These are phyloP conservation scores for Microglena sp. DNA, from an alignment of 139 green algal genomes.

Conservation along the genomic window DNA sequence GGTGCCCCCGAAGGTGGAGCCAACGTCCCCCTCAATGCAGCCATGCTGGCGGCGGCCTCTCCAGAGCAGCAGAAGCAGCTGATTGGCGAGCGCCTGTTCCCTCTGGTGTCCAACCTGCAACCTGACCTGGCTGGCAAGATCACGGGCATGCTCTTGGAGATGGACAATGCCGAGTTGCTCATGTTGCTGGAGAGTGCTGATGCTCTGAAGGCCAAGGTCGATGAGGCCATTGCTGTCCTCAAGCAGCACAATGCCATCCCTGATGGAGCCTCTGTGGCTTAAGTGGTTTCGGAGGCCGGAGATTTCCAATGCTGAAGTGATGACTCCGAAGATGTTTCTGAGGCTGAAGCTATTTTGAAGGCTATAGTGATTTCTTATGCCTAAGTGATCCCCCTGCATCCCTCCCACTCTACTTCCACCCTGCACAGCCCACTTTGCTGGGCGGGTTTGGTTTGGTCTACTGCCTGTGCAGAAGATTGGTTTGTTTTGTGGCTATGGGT, in stretches of 20 bases:
- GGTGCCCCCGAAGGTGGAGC: slow-evolving; percentile 10
- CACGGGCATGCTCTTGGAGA: slow-evolving; percentile 93
- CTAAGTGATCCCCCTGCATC: too few species aligned
- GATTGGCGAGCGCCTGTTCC: slow-evolving; percentile 84
- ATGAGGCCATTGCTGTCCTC: slow-evolving; percentile 79
- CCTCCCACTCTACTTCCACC: too few species aligned
- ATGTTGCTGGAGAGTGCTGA: slow-evolving; percentile 71
- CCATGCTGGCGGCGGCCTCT: slow-evolving; percentile 65
- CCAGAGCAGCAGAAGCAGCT: slow-evolving; percentile 84
- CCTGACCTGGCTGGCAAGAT: slow-evolving; percentile 85
- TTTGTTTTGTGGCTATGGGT: too few species aligned
- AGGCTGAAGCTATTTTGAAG: too few species aligned
- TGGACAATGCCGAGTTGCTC: slow-evolving; percentile 87
- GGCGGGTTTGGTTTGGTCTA: too few species aligned
- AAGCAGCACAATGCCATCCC: slow-evolving; percentile 71
- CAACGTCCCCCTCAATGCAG: slow-evolving; percentile 31
- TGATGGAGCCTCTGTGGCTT: too few species aligned
- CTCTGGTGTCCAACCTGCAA: slow-evolving; percentile 58
- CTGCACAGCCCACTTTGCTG: too few species aligned
- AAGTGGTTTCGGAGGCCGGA: too few species aligned
- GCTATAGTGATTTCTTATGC: too few species aligned
- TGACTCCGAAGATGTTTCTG: too few species aligned
- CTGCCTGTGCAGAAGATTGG: too few species aligned
- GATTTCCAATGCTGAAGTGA: too few species aligned
- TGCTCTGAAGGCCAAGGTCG: slow-evolving; percentile 69